These are phyloP conservation scores for Zygnema cylindricum DNA, from an alignment of 139 green algal genomes.

Conservation along the genomic window DNA sequence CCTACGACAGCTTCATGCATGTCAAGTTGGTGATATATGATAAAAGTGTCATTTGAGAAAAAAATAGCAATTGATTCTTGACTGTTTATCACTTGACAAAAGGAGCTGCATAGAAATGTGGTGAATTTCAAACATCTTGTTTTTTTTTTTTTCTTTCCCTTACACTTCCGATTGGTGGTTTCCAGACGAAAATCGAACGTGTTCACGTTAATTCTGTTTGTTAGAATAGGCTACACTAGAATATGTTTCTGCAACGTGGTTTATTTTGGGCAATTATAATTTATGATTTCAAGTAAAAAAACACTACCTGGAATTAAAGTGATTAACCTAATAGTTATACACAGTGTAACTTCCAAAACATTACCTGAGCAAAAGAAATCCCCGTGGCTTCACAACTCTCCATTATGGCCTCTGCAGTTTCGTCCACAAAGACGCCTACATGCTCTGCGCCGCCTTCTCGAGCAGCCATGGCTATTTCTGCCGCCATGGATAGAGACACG, in stretches of 20 bases:
- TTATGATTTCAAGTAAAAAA: background rate
- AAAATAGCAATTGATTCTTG: too few relatives aligned
- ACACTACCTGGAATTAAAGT: too few relatives aligned
- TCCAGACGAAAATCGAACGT: background rate
- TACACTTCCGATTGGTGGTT: background rate
- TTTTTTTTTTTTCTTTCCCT: slow-evolving; percentile 1
- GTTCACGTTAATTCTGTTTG: background rate
- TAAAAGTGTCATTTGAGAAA: too few relatives aligned
- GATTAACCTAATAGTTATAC: too few relatives aligned
- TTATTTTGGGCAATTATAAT: background rate
- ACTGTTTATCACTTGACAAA: too few relatives aligned
- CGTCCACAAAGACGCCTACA: slow-evolving; percentile 68
- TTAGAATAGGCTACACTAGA: background rate
- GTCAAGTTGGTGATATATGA: too few relatives aligned
- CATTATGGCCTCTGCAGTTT: slow-evolving; percentile 57
- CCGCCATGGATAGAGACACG: slow-evolving; percentile 20
- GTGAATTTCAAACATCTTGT: too few relatives aligned
- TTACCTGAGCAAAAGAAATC: slow-evolving; percentile 52
- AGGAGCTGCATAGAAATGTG: too few relatives aligned
- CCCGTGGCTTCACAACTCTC: background rate
- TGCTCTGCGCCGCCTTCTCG: slow-evolving; percentile 40
- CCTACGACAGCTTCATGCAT: too few relatives aligned
- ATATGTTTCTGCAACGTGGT: too few relatives aligned
- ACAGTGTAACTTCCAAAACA: too few relatives aligned
- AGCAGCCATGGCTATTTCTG: slow-evolving; percentile 58